Percentiles rank a stretch among this genome's conserved stretches.
These are phyloP conservation scores for Zymoseptoria crescenta DNA, from an alignment of 2,329 filamentous ascomycete genomes.

Conservation along the genomic window DNA sequence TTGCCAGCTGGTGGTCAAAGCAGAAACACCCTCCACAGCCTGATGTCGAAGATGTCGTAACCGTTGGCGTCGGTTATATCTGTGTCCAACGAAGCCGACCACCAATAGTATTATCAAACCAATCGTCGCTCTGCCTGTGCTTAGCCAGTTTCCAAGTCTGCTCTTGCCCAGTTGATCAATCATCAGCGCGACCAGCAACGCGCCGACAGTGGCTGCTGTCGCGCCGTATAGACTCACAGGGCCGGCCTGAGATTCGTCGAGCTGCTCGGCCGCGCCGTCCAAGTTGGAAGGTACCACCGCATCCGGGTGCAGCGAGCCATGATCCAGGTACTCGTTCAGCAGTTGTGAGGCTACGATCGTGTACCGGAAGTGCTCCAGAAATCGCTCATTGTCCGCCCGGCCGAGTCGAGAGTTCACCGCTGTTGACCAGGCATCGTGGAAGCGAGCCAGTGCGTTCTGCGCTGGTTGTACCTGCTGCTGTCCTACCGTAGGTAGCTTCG, in stretches of 20 bases:
- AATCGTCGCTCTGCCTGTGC: constrained; percentile 32
- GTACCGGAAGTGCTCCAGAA: constrained; percentile 89
- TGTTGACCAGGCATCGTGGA: constrained; percentile 44
- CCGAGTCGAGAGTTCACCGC: constrained; percentile 66
- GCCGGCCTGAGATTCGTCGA: neutral
- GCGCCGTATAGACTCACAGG: constrained; percentile 50
- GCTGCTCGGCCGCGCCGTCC: constrained; percentile 17
- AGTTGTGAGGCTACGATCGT: constrained; percentile 87
- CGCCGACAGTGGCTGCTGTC: constrained; percentile 53
- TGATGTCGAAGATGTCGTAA: constrained; percentile 69
- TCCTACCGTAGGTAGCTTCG: constrained; percentile 5
- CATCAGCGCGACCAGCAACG: constrained; percentile 57
- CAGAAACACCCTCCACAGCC: constrained; percentile 59
- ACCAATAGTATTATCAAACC: constrained; percentile 45
- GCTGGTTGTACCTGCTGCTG: constrained; percentile 3
- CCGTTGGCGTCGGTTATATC: constrained; percentile 72
- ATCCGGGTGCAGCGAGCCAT: constrained; percentile 32
- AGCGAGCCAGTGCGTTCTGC: constrained; percentile 27
- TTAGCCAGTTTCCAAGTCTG: constrained; percentile 45
- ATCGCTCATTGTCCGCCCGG: constrained; percentile 70
- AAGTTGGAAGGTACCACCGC: constrained; percentile 8
- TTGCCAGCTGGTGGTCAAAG: constrained; percentile 66
- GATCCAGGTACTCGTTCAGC: constrained; percentile 56
- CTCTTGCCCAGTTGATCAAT: constrained; percentile 64
- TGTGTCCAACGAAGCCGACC: constrained; percentile 55